Evolutionary conservation across 352 stramenopile genomes (phyloP).

Genomic region (Phytopythium boreale): DNA sequence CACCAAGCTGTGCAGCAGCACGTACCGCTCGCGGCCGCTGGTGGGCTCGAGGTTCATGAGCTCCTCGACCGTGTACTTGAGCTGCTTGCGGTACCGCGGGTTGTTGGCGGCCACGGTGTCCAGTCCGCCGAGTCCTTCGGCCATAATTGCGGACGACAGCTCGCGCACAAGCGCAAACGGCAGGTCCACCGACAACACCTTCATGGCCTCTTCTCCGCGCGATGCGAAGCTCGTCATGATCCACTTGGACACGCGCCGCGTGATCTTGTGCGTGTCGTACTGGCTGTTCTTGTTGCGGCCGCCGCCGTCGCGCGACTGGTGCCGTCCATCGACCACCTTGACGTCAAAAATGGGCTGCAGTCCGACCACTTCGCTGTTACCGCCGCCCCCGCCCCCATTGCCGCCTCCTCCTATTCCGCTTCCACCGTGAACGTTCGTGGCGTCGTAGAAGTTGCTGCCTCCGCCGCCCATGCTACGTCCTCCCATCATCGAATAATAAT

Average conservation of each 20-base stretch:
- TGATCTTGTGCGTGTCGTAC: conserved; percentile 74
- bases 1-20: conserved; percentile 78
- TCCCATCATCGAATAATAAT: conserved; percentile 11
- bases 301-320: conserved; percentile 42
- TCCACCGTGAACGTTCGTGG: conserved; percentile 18
- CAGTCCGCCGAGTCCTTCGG: conserved; percentile 47
- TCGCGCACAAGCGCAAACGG: conserved; percentile 78
- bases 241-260: conserved; percentile 84
- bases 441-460: conserved; percentile 24
- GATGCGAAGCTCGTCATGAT: conserved; percentile 78
- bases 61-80: conserved; percentile 80
- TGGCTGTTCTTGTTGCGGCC: conserved; percentile 61
- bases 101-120: conserved; percentile 56
- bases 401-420: conserved; percentile 8
- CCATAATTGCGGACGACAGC: conserved; percentile 81
- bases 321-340: conserved; percentile 69
- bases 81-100: conserved; percentile 77
- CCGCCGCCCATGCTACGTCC: conserved; percentile 9
- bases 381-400: conserved; percentile 2
- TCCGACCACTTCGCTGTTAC: conserved; percentile 4
- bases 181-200: conserved; percentile 79
- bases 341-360: conserved; percentile 78
- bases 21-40: conserved; percentile 65
- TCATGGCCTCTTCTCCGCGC: conserved; percentile 74
- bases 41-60: conserved; percentile 52